Evolutionary conservation across 495 filamentous ascomycete species (phyloP).

Genomic region (Hypoxylon rickii): DNA sequence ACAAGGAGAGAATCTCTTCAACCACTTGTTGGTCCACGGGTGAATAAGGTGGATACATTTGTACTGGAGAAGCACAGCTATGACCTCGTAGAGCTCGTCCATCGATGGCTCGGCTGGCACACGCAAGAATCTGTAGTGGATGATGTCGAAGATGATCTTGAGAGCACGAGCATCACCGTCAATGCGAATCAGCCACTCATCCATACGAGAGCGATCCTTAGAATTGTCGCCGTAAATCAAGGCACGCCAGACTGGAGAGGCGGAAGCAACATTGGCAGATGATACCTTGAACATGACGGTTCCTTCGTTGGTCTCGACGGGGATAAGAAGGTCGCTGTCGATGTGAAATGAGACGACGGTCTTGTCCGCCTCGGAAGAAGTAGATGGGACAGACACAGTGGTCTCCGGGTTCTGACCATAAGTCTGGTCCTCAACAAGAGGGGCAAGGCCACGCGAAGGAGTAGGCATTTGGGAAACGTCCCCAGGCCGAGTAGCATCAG

Average conservation of each 20-base stretch:
- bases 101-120: constrained; percentile 7
- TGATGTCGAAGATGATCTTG: constrained; percentile 10
- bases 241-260: constrained; percentile 16
- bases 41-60: constrained; percentile 18
- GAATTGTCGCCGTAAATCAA: not conserved
- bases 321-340: constrained; percentile 1
- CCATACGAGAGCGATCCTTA: not conserved
- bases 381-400: too few species aligned
- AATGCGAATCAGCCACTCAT: not conserved
- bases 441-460: too few species aligned
- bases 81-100: constrained; percentile 15
- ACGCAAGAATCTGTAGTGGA: constrained; percentile 12
- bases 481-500: too few species aligned
- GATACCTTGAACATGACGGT: constrained; percentile 12
- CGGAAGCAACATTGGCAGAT: constrained; percentile 3
- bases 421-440: too few species aligned
- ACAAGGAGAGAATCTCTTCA: not conserved
- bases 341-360: too few species aligned
- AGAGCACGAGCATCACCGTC: constrained; percentile 9
- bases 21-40: constrained; percentile 25
- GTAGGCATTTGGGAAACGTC: too few species aligned
- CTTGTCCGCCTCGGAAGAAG: too few species aligned
- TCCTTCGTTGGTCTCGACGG: not conserved
- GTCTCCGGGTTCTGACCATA: too few species aligned
- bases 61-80: constrained; percentile 3